phyloP scores from a whole-genome alignment of 345 rosid genomes.

The Ceriops tagal region DNA sequence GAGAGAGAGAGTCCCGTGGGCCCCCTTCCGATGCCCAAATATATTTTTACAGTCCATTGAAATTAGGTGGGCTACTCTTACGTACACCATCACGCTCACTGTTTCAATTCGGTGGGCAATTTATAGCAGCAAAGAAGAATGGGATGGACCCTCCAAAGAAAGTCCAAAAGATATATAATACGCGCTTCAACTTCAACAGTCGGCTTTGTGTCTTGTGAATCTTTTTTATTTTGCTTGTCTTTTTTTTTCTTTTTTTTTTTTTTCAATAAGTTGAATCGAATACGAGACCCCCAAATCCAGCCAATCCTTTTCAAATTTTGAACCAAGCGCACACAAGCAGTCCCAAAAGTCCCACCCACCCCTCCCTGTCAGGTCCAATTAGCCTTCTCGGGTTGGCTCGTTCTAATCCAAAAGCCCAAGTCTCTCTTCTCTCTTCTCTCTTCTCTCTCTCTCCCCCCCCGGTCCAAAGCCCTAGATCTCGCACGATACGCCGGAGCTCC shows the following conservation, averaged over 20 bases:
- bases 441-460: not conserved
- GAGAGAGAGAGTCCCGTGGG: no score
- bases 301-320: not conserved
- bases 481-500: conserved; percentile 9
- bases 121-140: no score
- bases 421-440: conserved; percentile 2
- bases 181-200: no score
- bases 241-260: not conserved
- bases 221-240: no score
- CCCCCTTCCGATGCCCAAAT: no score
- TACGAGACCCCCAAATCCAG: not conserved
- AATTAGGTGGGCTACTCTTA: no score
- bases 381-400: conserved; percentile 36
- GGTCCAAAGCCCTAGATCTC: conserved; percentile 37
- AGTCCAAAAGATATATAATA: not conserved
- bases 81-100: no score
- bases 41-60: no score
- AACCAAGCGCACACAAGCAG: not conserved
- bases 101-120: conserved; percentile 9
- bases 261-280: not conserved
- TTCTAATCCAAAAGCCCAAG: conserved; percentile 45
- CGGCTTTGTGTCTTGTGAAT: not conserved
- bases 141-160: no score
- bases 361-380: conserved; percentile 42
- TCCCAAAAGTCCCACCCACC: not conserved